Conservation (phyloP, 2,329 filamentous ascomycete genomes). For the Blumeria graminis region DNA sequence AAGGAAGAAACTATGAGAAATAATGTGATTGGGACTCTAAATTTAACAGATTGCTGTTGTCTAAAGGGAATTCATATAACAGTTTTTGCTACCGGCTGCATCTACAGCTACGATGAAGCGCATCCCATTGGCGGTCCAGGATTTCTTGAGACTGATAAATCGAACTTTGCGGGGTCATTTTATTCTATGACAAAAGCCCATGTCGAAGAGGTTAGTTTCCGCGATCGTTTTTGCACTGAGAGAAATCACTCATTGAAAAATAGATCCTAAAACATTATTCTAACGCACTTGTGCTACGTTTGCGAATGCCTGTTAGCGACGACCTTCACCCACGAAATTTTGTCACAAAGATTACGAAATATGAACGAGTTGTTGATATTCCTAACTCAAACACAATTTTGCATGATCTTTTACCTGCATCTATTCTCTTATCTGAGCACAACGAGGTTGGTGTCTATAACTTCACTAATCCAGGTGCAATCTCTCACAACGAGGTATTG, state of each 20-base stretch:
- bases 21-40: constrained; percentile 41
- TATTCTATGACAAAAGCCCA: constrained; percentile 43
- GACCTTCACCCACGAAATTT: constrained; percentile 43
- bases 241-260: constrained; percentile 4
- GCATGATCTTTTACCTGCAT: constrained; percentile 35
- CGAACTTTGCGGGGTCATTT: constrained; percentile 43
- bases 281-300: constrained; percentile 36
- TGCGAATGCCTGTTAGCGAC: constrained; percentile 46
- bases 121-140: constrained; percentile 35
- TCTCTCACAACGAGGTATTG: constrained; percentile 47
- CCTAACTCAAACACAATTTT: constrained; percentile 46
- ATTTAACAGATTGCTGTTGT: constrained; percentile 36
- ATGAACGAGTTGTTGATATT: constrained; percentile 40
- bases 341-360: constrained; percentile 43
- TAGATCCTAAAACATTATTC: constrained; percentile 36
- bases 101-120: constrained; percentile 37
- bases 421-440: constrained; percentile 34
- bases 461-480: constrained; percentile 45
- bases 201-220: constrained; percentile 30
- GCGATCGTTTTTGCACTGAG: neutral
- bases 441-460: constrained; percentile 40
- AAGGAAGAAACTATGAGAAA: constrained; percentile 41
- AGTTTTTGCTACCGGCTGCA: constrained; percentile 42
- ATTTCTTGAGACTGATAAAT: constrained; percentile 34
- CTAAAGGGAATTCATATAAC: constrained; percentile 35